Evolutionary conservation across 1,139 yeast genomes (phyloP).

Genomic region (Yarrowia galli): DNA sequence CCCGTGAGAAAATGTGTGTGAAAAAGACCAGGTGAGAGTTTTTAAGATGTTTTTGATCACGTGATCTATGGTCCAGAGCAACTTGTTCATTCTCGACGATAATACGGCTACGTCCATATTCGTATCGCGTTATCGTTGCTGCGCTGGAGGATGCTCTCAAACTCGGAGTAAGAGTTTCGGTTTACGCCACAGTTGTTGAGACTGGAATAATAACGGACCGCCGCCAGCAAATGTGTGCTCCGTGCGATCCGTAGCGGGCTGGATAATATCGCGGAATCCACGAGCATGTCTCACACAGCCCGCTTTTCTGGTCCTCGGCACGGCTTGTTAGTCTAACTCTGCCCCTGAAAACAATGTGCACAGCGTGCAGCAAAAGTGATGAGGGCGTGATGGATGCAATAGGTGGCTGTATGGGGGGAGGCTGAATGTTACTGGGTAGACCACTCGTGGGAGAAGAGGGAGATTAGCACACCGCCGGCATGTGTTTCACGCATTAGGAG

Average conservation of each 20-base stretch:
- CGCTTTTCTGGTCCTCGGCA: slow-evolving; percentile 23
- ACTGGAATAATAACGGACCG: background rate
- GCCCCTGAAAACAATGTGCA: slow-evolving; percentile 33
- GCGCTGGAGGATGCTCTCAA: no score
- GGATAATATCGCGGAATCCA: background rate
- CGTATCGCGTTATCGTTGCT: no score
- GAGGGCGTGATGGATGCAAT: slow-evolving; percentile 21
- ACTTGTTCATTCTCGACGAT: no score
- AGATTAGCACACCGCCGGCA: slow-evolving; percentile 8
- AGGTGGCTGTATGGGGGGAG: background rate
- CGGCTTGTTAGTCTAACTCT: slow-evolving; percentile 31
- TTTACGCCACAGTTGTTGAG: no score
- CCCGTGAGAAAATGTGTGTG: no score
- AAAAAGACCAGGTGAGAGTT: no score
- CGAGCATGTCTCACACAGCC: slow-evolving; percentile 16
- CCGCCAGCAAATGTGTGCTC: background rate
- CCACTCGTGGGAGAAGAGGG: background rate
- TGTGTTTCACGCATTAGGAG: no score
- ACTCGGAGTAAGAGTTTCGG: no score
- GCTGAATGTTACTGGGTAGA: background rate
- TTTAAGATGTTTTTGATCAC: no score
- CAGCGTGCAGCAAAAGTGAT: slow-evolving; percentile 23
- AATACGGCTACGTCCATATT: no score
- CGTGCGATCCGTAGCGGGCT: no score
- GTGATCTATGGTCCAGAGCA: no score